Evolutionary conservation across 2,329 filamentous ascomycete species (phyloP), one percentile per base, ranked within the genome.

Genomic region (Saccharata proteae): DNA sequence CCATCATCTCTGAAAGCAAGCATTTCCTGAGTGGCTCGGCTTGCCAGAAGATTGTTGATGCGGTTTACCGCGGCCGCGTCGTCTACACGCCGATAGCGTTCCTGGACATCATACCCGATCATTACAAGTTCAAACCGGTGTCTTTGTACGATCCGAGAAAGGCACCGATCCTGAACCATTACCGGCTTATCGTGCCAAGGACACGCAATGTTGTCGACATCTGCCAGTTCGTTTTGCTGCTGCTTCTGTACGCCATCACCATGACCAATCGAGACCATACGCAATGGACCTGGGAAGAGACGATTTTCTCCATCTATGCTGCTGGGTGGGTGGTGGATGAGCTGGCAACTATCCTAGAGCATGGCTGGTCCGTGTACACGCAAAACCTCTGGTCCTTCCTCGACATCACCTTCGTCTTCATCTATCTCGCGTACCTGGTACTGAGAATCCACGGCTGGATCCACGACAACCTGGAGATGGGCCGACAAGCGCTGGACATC

Each of bases 301-400:
- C 74, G 1, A 55, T 71, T 4, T 92, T 90, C 53, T 64, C 72
- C 16, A 51, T 88, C 2, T 92, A 83, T 47, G 73, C 76, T 2
- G 71, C 77, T 38, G 83, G 83, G 12, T 90, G 83, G 82, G 74
- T 74, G 3, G 58, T 86, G 18, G 80, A 88, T 48, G 79, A 84
- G 46, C 72, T 83, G 45, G 77, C 79, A 2, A 82, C 80, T 0
- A 77, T 85, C 16, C 53, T 83, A 11, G 81, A 82, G 40, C 82
- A 90, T 48, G 66, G 70, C 29, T 74, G 80, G 80, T 71, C 74
- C 36, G 82, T 90, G 1, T 86, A 90, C 47, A 85, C 82, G 0
- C 81, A 92, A 51, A 88, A 90, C 43, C 60, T 92, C 3, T 92
- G 83, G 83, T 84, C 81, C 0, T 90, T 92, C 45, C 67, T 92